These are phyloP conservation scores for Aphanomyces stellatus DNA, from an alignment of 352 stramenopile genomes.

Conservation along the genomic window DNA sequence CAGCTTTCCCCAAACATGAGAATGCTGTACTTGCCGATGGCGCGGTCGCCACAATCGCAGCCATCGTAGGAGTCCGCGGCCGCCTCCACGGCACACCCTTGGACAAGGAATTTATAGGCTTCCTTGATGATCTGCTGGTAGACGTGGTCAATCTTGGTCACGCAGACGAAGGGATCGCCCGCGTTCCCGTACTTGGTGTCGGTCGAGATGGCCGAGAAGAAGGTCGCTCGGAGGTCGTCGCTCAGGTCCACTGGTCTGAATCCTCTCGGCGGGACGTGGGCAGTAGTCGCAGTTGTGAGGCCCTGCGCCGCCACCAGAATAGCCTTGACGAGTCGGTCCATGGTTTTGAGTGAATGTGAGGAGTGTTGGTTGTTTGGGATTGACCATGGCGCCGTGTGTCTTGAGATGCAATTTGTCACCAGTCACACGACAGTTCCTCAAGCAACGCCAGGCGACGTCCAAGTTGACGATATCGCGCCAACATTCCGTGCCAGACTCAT, in stretches of 20 bases:
- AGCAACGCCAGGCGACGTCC: too few species aligned
- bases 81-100: constrained; percentile 16
- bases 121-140: constrained; percentile 18
- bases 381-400: too few species aligned
- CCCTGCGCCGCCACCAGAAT: too few species aligned
- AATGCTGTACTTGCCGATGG: constrained; percentile 15
- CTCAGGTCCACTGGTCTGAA: background rate
- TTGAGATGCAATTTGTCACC: too few species aligned
- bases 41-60: constrained; percentile 16
- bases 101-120: constrained; percentile 23
- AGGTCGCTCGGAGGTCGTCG: too few species aligned
- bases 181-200: background rate
- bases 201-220: background rate
- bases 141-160: constrained; percentile 18
- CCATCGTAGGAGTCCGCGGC: background rate
- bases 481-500: too few species aligned
- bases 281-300: too few species aligned
- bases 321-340: too few species aligned
- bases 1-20: constrained; percentile 23
- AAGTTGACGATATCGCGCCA: too few species aligned
- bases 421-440: too few species aligned
- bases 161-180: constrained; percentile 12
- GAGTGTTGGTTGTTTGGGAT: too few species aligned
- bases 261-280: background rate
- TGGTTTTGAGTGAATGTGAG: too few species aligned